These are phyloP conservation scores for Aspergillus sp. DNA, from an alignment of 2,329 filamentous ascomycete genomes.

Conservation along the genomic window DNA sequence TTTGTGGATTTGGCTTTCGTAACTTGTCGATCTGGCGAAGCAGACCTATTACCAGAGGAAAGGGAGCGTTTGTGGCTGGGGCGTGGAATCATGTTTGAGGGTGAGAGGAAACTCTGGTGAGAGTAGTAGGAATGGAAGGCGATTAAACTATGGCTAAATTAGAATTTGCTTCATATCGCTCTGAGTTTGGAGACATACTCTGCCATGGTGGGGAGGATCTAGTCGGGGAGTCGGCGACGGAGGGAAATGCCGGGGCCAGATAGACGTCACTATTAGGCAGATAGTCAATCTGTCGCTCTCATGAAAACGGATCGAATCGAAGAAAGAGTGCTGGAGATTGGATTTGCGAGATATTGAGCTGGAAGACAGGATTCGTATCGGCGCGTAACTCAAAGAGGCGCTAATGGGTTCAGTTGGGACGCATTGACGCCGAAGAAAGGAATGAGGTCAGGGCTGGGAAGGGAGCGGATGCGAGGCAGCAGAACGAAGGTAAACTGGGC, in stretches of 20 bases:
- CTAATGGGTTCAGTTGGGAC: neutral
- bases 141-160: slow-evolving; percentile 31
- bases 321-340: slow-evolving; percentile 15
- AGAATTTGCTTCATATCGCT: slow-evolving; percentile 12
- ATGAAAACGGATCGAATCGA: slow-evolving; percentile 12
- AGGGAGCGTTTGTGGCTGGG: slow-evolving; percentile 38
- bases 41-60: slow-evolving; percentile 36
- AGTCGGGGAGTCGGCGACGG: slow-evolving; percentile 19
- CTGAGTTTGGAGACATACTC: slow-evolving; percentile 33
- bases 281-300: slow-evolving; percentile 15
- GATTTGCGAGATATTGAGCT: slow-evolving; percentile 15
- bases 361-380: neutral
- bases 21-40: slow-evolving; percentile 38
- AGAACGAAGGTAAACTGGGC: slow-evolving; percentile 7
- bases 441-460: slow-evolving; percentile 4
- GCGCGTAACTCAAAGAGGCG: slow-evolving; percentile 1
- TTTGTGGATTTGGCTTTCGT: slow-evolving; percentile 47
- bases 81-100: slow-evolving; percentile 40
- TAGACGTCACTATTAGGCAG: slow-evolving; percentile 18
- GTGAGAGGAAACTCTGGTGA: slow-evolving; percentile 34
- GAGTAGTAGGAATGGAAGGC: slow-evolving; percentile 39
- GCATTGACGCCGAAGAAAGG: slow-evolving; percentile 5
- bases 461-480: neutral
- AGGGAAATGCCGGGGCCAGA: slow-evolving; percentile 16
- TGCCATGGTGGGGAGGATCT: slow-evolving; percentile 32